Conservation (phyloP, 1,284 basidiomycete species). For the Tausonia pullulans region DNA sequence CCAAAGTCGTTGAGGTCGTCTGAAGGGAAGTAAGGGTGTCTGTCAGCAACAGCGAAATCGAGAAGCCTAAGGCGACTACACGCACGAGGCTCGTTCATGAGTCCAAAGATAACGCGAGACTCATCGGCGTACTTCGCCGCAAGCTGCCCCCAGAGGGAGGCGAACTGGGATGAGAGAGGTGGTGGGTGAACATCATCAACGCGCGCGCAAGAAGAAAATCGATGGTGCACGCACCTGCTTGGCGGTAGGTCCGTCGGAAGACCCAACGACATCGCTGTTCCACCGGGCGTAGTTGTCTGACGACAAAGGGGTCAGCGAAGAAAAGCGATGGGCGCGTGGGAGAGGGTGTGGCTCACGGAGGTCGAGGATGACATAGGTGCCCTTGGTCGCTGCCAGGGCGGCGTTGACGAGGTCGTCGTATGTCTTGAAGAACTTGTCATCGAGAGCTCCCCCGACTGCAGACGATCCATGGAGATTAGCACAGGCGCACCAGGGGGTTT, state of each 20-base stretch:
- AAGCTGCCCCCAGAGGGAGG: constrained; percentile 46
- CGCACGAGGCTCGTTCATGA: constrained; percentile 33
- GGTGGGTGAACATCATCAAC: background rate
- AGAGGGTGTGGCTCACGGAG: constrained; percentile 10
- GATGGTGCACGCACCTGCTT: constrained; percentile 24
- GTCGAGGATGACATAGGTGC: constrained; percentile 46
- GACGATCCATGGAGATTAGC: too few species aligned
- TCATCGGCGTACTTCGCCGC: constrained; percentile 44
- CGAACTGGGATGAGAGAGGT: constrained; percentile 34
- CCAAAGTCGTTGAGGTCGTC: constrained; percentile 3
- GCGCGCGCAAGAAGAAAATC: background rate
- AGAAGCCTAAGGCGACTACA: too few species aligned
- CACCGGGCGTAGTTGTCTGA: constrained; percentile 33
- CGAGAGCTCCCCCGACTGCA: too few species aligned
- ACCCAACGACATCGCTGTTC: constrained; percentile 39
- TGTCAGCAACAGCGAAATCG: background rate
- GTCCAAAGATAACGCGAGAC: constrained; percentile 42
- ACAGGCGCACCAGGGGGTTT: too few species aligned
- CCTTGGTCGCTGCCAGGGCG: too few species aligned
- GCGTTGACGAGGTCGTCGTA: too few species aligned
- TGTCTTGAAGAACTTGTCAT: too few species aligned
- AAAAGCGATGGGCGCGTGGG: too few species aligned
- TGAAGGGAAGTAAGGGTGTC: background rate
- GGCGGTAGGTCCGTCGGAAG: constrained; percentile 46
- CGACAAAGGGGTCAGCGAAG: too few species aligned